These are phyloP conservation scores for Eryngium alpinum DNA, from an alignment of 140 eudicot species.

Conservation along the genomic window DNA sequence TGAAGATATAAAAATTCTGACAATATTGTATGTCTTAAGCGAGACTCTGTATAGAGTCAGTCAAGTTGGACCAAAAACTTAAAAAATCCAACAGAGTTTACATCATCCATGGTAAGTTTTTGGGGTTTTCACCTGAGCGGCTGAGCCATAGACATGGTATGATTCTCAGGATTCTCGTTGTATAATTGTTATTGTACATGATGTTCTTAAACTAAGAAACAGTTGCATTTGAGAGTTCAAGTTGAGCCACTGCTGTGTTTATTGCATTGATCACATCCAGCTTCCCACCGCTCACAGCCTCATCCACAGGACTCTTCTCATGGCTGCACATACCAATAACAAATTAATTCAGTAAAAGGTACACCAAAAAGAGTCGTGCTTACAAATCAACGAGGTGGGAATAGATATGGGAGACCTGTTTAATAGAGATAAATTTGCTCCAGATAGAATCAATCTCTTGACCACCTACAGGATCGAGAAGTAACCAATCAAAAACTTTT, in stretches of 20 bases:
- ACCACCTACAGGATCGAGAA: constrained; percentile 40
- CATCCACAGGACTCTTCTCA: constrained; percentile 81
- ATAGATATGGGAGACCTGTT: constrained; percentile 49
- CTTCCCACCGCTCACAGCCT: constrained; percentile 59
- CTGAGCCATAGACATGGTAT: too few species aligned
- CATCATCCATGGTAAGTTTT: too few species aligned
- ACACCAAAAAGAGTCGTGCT: background rate
- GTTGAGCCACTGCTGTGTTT: constrained; percentile 56
- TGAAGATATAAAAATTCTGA: too few species aligned
- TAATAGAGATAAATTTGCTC: constrained; percentile 56
- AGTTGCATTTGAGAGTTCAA: constrained; percentile 53
- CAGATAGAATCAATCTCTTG: constrained; percentile 66
- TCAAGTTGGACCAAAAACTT: too few species aligned
- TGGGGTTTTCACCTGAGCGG: too few species aligned
- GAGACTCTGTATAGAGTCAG: too few species aligned
- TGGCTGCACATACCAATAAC: constrained; percentile 35
- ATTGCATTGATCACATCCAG: constrained; percentile 75
- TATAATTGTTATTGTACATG: too few species aligned
- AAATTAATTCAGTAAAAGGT: constrained; percentile 1
- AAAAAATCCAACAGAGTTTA: too few species aligned
- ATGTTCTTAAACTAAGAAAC: constrained; percentile 28
- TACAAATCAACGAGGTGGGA: background rate
- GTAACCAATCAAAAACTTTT: background rate
- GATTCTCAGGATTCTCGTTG: too few species aligned
- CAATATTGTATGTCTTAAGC: too few species aligned